Evolutionary conservation across 116 monocot species (phyloP), one percentile per base, ranked within the genome.

Genomic region (Thalassia testudinum): DNA sequence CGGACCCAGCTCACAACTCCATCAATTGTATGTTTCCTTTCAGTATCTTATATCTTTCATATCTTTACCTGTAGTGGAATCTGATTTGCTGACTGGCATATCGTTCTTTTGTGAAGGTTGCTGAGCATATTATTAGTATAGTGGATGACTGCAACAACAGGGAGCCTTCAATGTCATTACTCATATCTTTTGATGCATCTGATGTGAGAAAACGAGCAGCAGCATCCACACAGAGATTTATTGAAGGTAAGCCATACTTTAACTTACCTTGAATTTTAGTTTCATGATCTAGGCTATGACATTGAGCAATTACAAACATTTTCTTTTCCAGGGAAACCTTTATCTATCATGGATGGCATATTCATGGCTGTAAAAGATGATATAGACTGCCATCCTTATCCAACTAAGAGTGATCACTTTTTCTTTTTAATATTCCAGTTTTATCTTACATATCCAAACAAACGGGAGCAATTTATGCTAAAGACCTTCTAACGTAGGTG

Each of bases 311-410:
- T 34, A 10, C 4, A 6, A n/a, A 20, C 2, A 45, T 45, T 16
- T 15, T 5, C 5, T 20, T 42, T 37, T 59, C 19, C 70, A 89
- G 97, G 89, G 61, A 82, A 89, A 4, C 70, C 89, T 16, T 29
- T 85, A 42, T 89, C 97, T 20, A 69, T 97, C 54, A 72, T 97
- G 56, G 97, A 97, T 73, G 97, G 97, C 10, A 71, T 97, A 37
- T 97, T 97, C 66, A 69, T 89, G 50, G 79, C 89, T 37, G 77
- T 89, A 38, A 97, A 97, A 71, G 97, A 97, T 89, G 97, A 97
- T 54, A 72, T 97, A 60, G 89, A 97, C 52, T 97, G 97, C 77
- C 66, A 47, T 58, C 97, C 97, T 50, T 68, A 82, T 72, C 89
- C 89, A 66, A 77, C 82, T 10, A 97, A 70, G 58, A 70, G 97